phyloP scores from a whole-genome alignment of 768 basidiomycete species.

The Suillus weaverae region DNA sequence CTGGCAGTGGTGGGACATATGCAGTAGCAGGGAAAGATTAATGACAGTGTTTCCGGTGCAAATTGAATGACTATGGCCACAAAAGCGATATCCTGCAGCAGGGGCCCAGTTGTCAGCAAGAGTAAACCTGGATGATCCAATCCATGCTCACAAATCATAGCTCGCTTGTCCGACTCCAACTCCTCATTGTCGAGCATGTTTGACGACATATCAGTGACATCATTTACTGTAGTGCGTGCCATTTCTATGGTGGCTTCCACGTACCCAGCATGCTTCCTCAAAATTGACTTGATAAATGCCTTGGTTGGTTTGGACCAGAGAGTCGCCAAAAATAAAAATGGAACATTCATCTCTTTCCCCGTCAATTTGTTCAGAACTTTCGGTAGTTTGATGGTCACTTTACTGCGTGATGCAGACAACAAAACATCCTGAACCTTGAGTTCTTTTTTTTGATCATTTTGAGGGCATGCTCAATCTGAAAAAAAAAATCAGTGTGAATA shows the following conservation, averaged over 20 bases:
- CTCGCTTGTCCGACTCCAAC: not conserved
- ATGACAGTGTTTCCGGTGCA: too few species aligned
- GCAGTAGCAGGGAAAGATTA: too few species aligned
- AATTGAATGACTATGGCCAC: too few species aligned
- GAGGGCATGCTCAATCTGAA: not conserved
- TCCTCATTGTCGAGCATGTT: not conserved
- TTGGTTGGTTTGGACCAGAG: not conserved
- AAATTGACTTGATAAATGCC: not conserved
- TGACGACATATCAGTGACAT: too few species aligned
- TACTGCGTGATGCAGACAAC: not conserved
- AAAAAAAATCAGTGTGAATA: not conserved
- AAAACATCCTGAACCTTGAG: not conserved
- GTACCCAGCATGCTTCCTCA: not conserved
- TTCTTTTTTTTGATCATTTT: not conserved
- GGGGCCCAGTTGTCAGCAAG: too few species aligned
- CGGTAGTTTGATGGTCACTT: not conserved
- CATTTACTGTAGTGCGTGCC: not conserved
- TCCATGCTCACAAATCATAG: too few species aligned
- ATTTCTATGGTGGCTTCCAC: not conserved
- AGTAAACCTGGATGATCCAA: too few species aligned
- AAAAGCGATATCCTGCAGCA: too few species aligned
- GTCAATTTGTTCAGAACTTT: conserved; percentile 2
- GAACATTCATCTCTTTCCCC: not conserved
- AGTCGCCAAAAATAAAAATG: not conserved
- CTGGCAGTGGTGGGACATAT: not conserved